These are phyloP conservation scores for Syncephalastrum monosporum DNA, from an alignment of 371 early-diverging fungal genomes.

Conservation along the genomic window DNA sequence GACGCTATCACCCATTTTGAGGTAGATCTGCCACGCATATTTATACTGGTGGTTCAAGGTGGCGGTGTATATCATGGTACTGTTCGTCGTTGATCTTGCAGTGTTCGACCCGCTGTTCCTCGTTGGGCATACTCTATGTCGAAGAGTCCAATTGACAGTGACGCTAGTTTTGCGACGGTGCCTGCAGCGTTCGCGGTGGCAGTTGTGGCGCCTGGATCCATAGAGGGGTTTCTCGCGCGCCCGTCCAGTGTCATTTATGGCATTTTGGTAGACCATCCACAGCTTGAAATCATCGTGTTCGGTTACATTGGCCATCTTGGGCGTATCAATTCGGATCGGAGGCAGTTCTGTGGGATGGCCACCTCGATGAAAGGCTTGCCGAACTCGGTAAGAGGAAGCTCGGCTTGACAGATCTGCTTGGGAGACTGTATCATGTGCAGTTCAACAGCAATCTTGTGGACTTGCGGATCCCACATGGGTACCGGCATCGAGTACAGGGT, in stretches of 20 bases:
- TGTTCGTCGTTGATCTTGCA: conserved; percentile 29
- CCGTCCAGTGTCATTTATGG: conserved; percentile 28
- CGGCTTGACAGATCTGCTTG: conserved; percentile 31
- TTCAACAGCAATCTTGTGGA: conserved; percentile 31
- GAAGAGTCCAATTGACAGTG: conserved; percentile 21
- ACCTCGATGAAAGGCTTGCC: conserved; percentile 38
- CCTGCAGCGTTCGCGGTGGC: background rate
- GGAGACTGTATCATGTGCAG: conserved; percentile 38
- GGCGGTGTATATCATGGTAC: conserved; percentile 34
- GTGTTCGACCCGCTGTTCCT: conserved; percentile 13
- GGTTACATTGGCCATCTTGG: conserved; percentile 31
- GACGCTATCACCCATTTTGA: conserved; percentile 27
- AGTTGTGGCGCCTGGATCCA: conserved; percentile 17
- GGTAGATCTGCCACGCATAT: conserved; percentile 39
- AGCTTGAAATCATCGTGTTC: conserved; percentile 30
- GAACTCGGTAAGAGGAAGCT: conserved; percentile 32
- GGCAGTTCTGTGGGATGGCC: conserved; percentile 27
- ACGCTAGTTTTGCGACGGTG: conserved; percentile 6
- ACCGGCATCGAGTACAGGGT: conserved; percentile 39
- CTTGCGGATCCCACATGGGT: conserved; percentile 28
- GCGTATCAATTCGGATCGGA: conserved; percentile 29
- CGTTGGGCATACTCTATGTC: no score
- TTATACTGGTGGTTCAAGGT: conserved; percentile 27
- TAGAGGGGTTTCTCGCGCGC: conserved; percentile 17
- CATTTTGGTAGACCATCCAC: conserved; percentile 38